Base-by-base conservation (phyloP, 805 yeast species). In the Hanseniaspora guilliermondii region DNA sequence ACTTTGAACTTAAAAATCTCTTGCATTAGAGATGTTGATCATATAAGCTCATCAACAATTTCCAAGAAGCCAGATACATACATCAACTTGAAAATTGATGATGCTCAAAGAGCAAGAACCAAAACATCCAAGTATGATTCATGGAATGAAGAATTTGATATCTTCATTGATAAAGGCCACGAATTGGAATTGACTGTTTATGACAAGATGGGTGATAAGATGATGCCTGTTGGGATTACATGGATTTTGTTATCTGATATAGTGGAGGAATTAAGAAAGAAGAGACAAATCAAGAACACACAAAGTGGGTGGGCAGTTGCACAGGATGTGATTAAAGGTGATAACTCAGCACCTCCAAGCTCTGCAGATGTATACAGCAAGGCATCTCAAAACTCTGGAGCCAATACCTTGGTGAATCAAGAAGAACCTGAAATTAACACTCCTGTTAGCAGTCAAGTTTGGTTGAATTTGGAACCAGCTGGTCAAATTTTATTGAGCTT, bases 401-500 rank as follows among this genome's bases (percentile, higher is more conserved):
- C 14, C 39, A 32, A 21, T 19, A 30, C 9, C 2, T 36, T 19
- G 27, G 1, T 35, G 9, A 40, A 32, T 27, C 25, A 41, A 19
- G 41, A 41, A 12, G 35, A 37, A n/a, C 11, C 44, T 19, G 30
- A 17, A 1, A 2, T 33, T 4, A 27, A 19, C n/a, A 22, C n/a
- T 19, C 47, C 44, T 7, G 12, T 50, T 14, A 32, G 27, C 16
- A 44, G 86, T 14, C 84, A 82, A 53, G 76, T 86, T 6, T 93
- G 97, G 97, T 85, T 87, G 64, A 82, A 84, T 55, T 72, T 93
- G 58, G 98, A 91, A 67, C 97, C 98, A 9, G 80, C 89, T 2
- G 99, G 99, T 22, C 96, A 88, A 68, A 80, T 93, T 36, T 72
- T 85, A 55, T 67, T 93, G 42, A 79, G 82, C 5, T 69, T 91